phyloP scores from a whole-genome alignment of 2,329 filamentous ascomycete genomes.

The Clarireedia sp. region DNA sequence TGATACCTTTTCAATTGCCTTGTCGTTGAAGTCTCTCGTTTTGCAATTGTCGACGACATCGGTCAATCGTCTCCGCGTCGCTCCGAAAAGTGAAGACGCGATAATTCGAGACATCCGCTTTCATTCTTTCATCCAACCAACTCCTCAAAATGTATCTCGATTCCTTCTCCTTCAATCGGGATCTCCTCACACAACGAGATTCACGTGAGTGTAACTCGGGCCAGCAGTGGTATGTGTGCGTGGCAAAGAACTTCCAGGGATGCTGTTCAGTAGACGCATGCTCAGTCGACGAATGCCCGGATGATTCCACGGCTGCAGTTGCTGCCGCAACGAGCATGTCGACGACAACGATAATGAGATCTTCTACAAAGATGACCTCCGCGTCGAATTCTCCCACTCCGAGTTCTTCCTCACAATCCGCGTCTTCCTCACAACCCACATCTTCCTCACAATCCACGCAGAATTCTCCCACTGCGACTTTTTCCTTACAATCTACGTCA shows the following conservation, averaged over 20 bases:
- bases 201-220: neutral
- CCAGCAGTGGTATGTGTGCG: conserved; percentile 5
- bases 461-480: neutral
- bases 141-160: conserved; percentile 5
- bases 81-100: no score
- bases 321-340: neutral
- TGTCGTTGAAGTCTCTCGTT: no score
- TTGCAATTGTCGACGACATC: no score
- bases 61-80: no score
- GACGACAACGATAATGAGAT: neutral
- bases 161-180: neutral
- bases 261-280: conserved; percentile 10
- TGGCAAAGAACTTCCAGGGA: neutral
- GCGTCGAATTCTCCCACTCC: neutral
- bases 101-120: neutral
- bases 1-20: no score
- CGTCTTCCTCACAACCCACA: neutral
- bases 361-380: neutral
- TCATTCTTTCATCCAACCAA: neutral
- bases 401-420: neutral
- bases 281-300: neutral
- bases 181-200: conserved; percentile 2
- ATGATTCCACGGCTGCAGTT: neutral
- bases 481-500: neutral
- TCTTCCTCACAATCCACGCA: neutral